Percentiles rank a stretch among this genome's conserved stretches.
Evolutionary conservation across 2,329 filamentous ascomycete genomes (phyloP).

Genomic region (Aspergillus piperis): DNA sequence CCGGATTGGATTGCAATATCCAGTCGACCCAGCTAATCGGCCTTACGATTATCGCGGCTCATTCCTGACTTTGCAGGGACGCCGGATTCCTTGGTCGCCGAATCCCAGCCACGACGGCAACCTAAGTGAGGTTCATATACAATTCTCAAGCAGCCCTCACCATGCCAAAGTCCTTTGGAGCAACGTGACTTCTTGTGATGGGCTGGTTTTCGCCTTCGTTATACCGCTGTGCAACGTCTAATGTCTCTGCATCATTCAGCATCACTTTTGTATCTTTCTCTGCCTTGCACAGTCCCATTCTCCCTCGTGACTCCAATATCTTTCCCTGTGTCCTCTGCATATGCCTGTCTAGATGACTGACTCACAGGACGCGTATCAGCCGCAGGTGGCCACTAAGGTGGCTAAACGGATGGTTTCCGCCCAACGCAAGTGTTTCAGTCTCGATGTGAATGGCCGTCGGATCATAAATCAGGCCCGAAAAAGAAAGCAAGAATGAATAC

Average conservation of each 20-base stretch:
- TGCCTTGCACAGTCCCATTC: background rate
- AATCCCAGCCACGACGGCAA: background rate
- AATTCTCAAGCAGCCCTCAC: background rate
- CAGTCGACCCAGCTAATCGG: background rate
- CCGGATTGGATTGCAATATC: background rate
- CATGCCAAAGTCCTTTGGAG: background rate
- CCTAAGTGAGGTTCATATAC: background rate
- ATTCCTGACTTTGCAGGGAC: conserved; percentile 8
- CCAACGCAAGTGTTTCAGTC: conserved; percentile 1
- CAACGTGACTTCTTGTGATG: background rate
- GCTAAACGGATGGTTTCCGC: background rate
- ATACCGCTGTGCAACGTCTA: background rate
- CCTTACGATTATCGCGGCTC: conserved; percentile 10
- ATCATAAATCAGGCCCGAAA: background rate
- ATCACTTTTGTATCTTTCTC: background rate
- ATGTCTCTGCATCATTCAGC: background rate
- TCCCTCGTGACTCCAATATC: background rate
- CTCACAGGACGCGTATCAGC: background rate
- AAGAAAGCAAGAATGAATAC: background rate
- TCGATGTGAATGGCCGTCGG: background rate
- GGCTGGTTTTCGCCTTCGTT: background rate
- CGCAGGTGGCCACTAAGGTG: background rate
- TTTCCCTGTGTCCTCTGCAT: background rate
- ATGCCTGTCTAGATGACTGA: background rate
- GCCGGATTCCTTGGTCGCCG: background rate